Percentiles rank a stretch among this genome's conserved stretches.
Conservation (phyloP, 2,329 filamentous ascomycete species). For the Fusarium sp. region DNA sequence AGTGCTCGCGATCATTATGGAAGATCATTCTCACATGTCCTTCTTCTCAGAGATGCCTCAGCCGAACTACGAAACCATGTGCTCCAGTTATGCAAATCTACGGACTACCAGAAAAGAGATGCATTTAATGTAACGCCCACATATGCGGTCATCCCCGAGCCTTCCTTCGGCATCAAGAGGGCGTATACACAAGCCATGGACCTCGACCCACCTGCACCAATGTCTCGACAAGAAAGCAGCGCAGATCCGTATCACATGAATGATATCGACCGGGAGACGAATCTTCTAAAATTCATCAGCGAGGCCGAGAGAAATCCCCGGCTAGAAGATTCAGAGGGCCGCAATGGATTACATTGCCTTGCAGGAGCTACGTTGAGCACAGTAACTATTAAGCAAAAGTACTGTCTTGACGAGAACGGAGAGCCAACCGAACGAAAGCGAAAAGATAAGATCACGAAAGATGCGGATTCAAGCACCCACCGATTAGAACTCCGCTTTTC, state of each 20-base stretch:
- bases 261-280: slow-evolving; percentile 34
- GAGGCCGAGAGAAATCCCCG: slow-evolving; percentile 33
- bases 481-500: slow-evolving; percentile 48
- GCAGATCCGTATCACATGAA: slow-evolving; percentile 11
- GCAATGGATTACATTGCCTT: slow-evolving; percentile 70
- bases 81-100: slow-evolving; percentile 49
- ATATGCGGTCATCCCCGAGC: slow-evolving; percentile 2
- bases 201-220: slow-evolving; percentile 41
- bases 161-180: slow-evolving; percentile 14
- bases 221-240: slow-evolving; percentile 3
- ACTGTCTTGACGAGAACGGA: slow-evolving; percentile 31
- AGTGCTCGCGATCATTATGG: slow-evolving; percentile 62
- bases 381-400: slow-evolving; percentile 54
- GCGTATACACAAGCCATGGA: slow-evolving; percentile 34
- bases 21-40: slow-evolving; percentile 64
- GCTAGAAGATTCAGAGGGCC: slow-evolving; percentile 56
- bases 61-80: slow-evolving; percentile 49
- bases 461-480: slow-evolving; percentile 52
- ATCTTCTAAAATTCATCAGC: slow-evolving; percentile 42
- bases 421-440: slow-evolving; percentile 24
- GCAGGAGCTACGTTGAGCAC: slow-evolving; percentile 64
- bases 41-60: slow-evolving; percentile 50
- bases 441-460: slow-evolving; percentile 21
- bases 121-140: slow-evolving; percentile 59
- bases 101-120: slow-evolving; percentile 58